Percentiles rank a stretch among this genome's conserved stretches.
Conservation (phyloP, 2,329 filamentous ascomycete species). For the Aspergillus texensis region DNA sequence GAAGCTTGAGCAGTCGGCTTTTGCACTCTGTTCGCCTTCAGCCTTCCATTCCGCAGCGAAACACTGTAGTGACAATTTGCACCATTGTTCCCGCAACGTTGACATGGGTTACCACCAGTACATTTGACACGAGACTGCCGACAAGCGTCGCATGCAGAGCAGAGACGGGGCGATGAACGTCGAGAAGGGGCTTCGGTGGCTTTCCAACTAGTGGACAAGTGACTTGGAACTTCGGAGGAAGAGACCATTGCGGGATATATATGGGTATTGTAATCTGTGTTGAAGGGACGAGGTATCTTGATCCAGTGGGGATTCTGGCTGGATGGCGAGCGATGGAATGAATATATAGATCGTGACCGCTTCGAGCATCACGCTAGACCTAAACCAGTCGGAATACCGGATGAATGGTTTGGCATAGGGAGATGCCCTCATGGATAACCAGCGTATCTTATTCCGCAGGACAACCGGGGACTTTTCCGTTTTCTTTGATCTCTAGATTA, state of each 20-base stretch:
- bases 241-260: neutral
- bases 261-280: neutral
- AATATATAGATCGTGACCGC: conserved; percentile 1
- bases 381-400: neutral
- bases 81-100: conserved; percentile 4
- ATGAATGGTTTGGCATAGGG: neutral
- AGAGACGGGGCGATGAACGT: conserved; percentile 2
- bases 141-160: conserved; percentile 4
- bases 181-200: neutral
- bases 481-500: neutral
- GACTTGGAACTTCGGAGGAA: neutral
- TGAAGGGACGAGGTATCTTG: too few relatives aligned
- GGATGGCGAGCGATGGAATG: neutral
- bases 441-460: neutral
- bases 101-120: conserved; percentile 4
- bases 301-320: neutral
- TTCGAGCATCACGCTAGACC: neutral
- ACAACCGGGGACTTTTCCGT: neutral
- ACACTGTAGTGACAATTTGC: conserved; percentile 7
- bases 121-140: conserved; percentile 8
- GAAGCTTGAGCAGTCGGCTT: neutral
- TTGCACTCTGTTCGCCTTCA: conserved; percentile 5
- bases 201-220: neutral
- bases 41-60: conserved; percentile 3
- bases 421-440: neutral